Conservation (phyloP, 805 yeast genomes). For the Cyberlindnera petersonii region DNA sequence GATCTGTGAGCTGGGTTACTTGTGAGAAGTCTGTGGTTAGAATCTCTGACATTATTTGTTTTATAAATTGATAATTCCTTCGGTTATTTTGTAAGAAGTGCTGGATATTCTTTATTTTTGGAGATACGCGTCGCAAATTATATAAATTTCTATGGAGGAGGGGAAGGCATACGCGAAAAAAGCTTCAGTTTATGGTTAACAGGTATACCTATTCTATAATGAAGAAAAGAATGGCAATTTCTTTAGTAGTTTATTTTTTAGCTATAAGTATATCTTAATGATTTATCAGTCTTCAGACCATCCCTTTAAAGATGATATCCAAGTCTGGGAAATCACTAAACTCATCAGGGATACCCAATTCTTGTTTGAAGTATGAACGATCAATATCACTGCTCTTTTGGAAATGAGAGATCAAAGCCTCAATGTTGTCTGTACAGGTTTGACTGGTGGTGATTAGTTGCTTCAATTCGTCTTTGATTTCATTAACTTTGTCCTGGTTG, state of each 20-base stretch:
- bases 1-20: constrained; percentile 29
- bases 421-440: constrained; percentile 39
- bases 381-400: constrained; percentile 29
- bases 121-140: no score
- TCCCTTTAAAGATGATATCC: constrained; percentile 5
- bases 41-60: constrained; percentile 16
- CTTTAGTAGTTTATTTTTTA: no score
- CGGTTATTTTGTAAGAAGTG: no score
- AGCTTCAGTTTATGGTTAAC: no score
- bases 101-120: no score
- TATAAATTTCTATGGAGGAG: no score
- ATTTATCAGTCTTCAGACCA: no score
- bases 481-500: constrained; percentile 15
- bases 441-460: constrained; percentile 12
- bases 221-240: no score
- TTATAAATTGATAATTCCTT: no score
- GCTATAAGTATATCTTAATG: no score
- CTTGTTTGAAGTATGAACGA: constrained; percentile 31
- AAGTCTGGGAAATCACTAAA: constrained; percentile 28
- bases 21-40: constrained; percentile 22
- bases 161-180: no score
- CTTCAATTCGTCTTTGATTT: constrained; percentile 13
- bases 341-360: constrained; percentile 43
- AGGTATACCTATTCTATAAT: no score
- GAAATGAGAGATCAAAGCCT: constrained; percentile 35